Evolutionary conservation across 306 rosid genomes (phyloP), one percentile per base, ranked within the genome.

Genomic region (Sesbania bispinosa): DNA sequence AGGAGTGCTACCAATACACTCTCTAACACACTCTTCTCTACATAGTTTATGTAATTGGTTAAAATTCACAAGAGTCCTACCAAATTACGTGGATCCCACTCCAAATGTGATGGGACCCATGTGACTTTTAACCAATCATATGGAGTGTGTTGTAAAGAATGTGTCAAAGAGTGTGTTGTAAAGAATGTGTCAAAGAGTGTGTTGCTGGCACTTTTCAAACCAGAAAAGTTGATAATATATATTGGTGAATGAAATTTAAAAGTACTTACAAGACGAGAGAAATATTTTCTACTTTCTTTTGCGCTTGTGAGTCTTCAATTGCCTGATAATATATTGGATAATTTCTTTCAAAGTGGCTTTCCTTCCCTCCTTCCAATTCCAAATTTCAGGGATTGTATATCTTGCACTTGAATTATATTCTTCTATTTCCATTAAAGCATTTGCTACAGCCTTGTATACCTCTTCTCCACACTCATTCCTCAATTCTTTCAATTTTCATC

Each of bases 321-420:
- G 82, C 26, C 60, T 70, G 59, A 62, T 23, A 14, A 78, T 39
- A 63, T 78, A 63, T 23, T 53, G 67, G 6, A 78, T 32, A 33
- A 80, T 80, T 62, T 86, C 88, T 69, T 77, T 68, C 64, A 83
- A 36, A 4, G 72, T 73, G 47, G 90, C 88, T 79, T 30, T 79
- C 27, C 83, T 80, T 26, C 74, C 84, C 15, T 79, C 65, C 23
- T 67, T 73, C 69, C 32, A 59, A 83, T 85, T 84, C 94, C 90
- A 88, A 72, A 88, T 46, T 69, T 88, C 90, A 15, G 83, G 19
- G 16, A 65, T 38, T n/a, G 75, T 33, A 47, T 88, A 88, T 67
- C 87, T 79, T 77, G 88, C 94, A 73, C 88, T 88, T 10, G 88
- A 75, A 66, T 88, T 88, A 75, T 85, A 81, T 71, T 84, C 86